Evolutionary conservation across 768 basidiomycete genomes (phyloP).

Genomic region (Pleurotus tuber-regium): DNA sequence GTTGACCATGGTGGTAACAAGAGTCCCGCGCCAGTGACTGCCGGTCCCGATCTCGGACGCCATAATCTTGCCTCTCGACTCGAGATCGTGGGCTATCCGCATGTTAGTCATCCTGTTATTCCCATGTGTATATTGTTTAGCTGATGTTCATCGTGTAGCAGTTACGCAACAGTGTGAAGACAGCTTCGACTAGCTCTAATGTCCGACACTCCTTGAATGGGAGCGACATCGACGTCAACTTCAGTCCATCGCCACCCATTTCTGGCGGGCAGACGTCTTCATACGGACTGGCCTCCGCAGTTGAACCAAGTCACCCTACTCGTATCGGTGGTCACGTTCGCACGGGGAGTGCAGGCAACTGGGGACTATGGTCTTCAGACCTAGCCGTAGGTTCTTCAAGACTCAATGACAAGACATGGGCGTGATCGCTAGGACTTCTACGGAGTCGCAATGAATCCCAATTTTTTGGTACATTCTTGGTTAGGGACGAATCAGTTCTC

Average conservation of each 20-base stretch:
- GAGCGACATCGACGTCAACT: conserved; percentile 60
- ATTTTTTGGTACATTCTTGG: conserved; percentile 21
- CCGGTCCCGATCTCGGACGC: conserved; percentile 81
- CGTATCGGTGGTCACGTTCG: conserved; percentile 69
- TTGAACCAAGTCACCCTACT: conserved; percentile 19
- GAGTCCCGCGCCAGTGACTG: conserved; percentile 79
- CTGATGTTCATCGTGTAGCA: no score
- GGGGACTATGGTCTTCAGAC: conserved; percentile 69
- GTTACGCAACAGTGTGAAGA: conserved; percentile 46
- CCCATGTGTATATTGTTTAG: no score
- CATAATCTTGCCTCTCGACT: conserved; percentile 60
- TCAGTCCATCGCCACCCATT: conserved; percentile 50
- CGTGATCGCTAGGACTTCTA: conserved; percentile 27
- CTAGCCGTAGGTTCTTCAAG: conserved; percentile 48
- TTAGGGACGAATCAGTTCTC: conserved; percentile 13
- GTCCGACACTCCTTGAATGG: conserved; percentile 78
- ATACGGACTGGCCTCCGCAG: conserved; percentile 4
- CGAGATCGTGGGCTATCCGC: conserved; percentile 72
- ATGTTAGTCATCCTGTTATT: conserved; percentile 40
- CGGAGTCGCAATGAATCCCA: conserved; percentile 15
- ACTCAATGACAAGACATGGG: conserved; percentile 62
- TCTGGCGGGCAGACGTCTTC: conserved; percentile 37
- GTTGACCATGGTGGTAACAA: conserved; percentile 59
- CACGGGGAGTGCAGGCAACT: conserved; percentile 79
- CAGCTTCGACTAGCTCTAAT: conserved; percentile 43